phyloP scores from a whole-genome alignment of 2,329 filamentous ascomycete species.

The Xylaria sp. region DNA sequence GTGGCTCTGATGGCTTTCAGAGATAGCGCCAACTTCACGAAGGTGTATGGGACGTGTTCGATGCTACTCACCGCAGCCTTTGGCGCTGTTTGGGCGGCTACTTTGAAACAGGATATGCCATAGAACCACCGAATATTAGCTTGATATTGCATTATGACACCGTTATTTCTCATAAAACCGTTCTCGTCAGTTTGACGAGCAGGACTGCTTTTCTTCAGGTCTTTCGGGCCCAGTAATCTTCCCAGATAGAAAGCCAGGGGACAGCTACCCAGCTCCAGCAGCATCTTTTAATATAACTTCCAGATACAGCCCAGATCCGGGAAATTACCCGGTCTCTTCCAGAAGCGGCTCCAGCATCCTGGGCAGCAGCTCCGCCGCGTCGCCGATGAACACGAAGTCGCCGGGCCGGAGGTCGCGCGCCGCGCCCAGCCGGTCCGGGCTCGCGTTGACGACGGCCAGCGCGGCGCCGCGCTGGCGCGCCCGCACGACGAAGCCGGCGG shows the following conservation, averaged over 20 bases:
- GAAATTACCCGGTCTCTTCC: constrained; percentile 2
- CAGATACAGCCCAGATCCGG: no score
- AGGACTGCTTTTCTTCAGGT: neutral
- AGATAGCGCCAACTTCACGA: constrained; percentile 36
- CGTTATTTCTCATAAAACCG: neutral
- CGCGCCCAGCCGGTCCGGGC: constrained; percentile 49
- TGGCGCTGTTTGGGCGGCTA: constrained; percentile 30
- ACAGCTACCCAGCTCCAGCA: neutral
- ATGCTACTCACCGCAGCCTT: constrained; percentile 34
- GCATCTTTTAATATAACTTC: neutral
- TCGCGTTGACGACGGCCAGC: constrained; percentile 79
- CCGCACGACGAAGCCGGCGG: constrained; percentile 70
- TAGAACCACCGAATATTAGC: constrained; percentile 8
- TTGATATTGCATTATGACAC: neutral
- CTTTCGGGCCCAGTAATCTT: neutral
- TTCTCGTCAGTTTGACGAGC: neutral
- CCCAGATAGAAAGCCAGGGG: neutral
- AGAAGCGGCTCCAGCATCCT: constrained; percentile 40
- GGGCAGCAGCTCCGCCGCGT: constrained; percentile 52
- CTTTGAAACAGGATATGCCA: constrained; percentile 31
- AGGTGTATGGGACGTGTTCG: constrained; percentile 33
- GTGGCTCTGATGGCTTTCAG: constrained; percentile 48
- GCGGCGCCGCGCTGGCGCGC: constrained; percentile 67
- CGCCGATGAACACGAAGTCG: constrained; percentile 57
- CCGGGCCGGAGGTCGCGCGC: constrained; percentile 43